A percentile compares a stretch with the other conserved stretches of the same genome.
phyloP scores from a whole-genome alignment of 1,139 yeast genomes.

The Lizanozyma gosingica region DNA sequence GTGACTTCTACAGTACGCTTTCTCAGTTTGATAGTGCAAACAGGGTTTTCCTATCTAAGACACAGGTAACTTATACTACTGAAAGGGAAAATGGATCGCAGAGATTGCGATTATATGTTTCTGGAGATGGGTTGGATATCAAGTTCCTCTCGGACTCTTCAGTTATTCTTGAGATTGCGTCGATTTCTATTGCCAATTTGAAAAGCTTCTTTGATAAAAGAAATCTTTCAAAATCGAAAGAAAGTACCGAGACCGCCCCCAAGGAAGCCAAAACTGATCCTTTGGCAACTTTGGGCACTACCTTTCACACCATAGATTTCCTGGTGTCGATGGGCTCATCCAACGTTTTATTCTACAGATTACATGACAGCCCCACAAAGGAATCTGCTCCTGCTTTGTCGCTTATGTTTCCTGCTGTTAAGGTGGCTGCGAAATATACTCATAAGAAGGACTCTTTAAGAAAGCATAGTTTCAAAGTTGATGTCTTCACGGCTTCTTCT shows the following conservation, averaged over 20 bases:
- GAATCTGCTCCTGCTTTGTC: constrained; percentile 46
- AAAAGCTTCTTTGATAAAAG: constrained; percentile 24
- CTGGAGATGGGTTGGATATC: constrained; percentile 64
- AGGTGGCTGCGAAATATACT: constrained; percentile 33
- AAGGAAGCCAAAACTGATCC: constrained; percentile 11
- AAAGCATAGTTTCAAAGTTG: constrained; percentile 42
- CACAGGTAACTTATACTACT: constrained; percentile 50
- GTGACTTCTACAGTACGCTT: constrained; percentile 41
- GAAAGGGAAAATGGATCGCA: constrained; percentile 19
- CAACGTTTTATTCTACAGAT: constrained; percentile 43
- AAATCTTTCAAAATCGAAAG: not conserved
- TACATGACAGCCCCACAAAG: constrained; percentile 33
- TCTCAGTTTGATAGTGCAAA: constrained; percentile 41
- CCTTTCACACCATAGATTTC: constrained; percentile 45
- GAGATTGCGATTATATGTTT: constrained; percentile 36
- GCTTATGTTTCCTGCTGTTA: constrained; percentile 72
- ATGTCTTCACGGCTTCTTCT: constrained; percentile 61
- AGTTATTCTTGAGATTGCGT: constrained; percentile 34
- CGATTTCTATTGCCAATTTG: constrained; percentile 35
- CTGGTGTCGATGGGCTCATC: constrained; percentile 39
- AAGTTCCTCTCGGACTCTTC: constrained; percentile 48
- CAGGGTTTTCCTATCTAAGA: constrained; percentile 58
- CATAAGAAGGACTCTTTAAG: constrained; percentile 17
- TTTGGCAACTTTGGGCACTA: constrained; percentile 17
- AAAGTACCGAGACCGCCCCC: constrained; percentile 4